A percentile compares a stretch with the other conserved stretches of the same genome.
Conservation (phyloP, 176 grass and related monocot species). For the Eragrostis nindensis region DNA sequence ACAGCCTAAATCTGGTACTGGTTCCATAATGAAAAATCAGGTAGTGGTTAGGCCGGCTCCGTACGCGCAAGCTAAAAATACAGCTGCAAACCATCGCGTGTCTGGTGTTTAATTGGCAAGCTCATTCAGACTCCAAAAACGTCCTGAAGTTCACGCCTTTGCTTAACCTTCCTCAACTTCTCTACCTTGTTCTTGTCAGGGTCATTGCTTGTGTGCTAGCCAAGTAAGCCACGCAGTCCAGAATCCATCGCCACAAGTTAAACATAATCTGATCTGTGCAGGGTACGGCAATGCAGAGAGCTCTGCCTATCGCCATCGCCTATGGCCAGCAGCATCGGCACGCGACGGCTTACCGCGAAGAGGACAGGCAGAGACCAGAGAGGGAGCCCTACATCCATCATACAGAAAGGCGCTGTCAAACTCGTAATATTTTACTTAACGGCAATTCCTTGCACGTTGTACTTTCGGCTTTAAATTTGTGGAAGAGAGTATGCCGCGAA, state of each 20-base stretch:
- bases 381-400: background rate
- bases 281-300: background rate
- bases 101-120: background rate
- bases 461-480: too few species aligned
- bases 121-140: too few species aligned
- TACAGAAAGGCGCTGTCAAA: too few species aligned
- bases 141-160: too few species aligned
- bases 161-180: too few species aligned
- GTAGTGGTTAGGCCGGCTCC: background rate
- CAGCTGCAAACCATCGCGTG: background rate
- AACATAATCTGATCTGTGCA: slow-evolving; percentile 1
- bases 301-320: too few species aligned
- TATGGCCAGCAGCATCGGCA: background rate
- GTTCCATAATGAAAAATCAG: too few species aligned
- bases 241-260: background rate
- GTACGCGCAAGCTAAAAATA: background rate
- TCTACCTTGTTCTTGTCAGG: too few species aligned
- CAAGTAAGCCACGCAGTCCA: background rate
- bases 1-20: background rate
- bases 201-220: background rate
- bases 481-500: too few species aligned
- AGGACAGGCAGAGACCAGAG: background rate
- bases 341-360: slow-evolving; percentile 6
- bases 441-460: too few species aligned
- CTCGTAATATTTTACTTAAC: too few species aligned